phyloP scores from a whole-genome alignment of 2,329 filamentous ascomycete genomes.

The Aspergillus sp. region DNA sequence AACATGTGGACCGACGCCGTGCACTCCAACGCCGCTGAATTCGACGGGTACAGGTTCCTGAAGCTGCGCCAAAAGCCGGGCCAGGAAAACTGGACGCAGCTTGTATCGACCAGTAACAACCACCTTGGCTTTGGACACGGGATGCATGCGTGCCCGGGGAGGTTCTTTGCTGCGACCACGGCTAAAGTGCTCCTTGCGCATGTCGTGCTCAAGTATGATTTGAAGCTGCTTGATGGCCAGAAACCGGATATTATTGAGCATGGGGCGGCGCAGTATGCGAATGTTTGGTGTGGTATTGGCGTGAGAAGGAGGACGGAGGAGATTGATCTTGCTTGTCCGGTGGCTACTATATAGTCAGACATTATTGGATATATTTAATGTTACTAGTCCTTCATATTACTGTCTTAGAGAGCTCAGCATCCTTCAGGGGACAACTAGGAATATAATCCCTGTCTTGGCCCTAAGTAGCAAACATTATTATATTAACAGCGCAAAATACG shows the following conservation, averaged over 20 bases:
- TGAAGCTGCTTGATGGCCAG: slow-evolving; percentile 30
- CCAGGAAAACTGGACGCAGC: slow-evolving; percentile 12
- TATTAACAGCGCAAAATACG: too few species aligned
- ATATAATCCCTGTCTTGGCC: too few species aligned
- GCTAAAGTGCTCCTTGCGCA: slow-evolving; percentile 54
- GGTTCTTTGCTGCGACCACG: slow-evolving; percentile 55
- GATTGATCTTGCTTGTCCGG: too few species aligned
- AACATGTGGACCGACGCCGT: slow-evolving; percentile 5
- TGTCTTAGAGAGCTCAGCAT: too few species aligned
- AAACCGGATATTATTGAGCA: background rate
- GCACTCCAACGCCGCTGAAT: slow-evolving; percentile 5
- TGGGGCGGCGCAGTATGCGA: too few species aligned
- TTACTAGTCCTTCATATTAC: too few species aligned
- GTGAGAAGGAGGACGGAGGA: too few species aligned
- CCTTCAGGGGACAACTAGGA: too few species aligned
- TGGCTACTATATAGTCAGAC: too few species aligned
- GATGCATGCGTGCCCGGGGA: slow-evolving; percentile 43
- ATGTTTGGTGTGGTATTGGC: too few species aligned
- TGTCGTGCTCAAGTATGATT: slow-evolving; percentile 51
- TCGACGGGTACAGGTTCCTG: slow-evolving; percentile 14
- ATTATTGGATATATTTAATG: too few species aligned
- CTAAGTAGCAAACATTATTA: too few species aligned
- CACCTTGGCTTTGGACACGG: slow-evolving; percentile 32
- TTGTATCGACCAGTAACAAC: slow-evolving; percentile 5
- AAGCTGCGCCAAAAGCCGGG: slow-evolving; percentile 3